A percentile compares a stretch with the other conserved stretches of the same genome.
Evolutionary conservation across 257 asterid species (phyloP).

Genomic region (Verbena officinalis): DNA sequence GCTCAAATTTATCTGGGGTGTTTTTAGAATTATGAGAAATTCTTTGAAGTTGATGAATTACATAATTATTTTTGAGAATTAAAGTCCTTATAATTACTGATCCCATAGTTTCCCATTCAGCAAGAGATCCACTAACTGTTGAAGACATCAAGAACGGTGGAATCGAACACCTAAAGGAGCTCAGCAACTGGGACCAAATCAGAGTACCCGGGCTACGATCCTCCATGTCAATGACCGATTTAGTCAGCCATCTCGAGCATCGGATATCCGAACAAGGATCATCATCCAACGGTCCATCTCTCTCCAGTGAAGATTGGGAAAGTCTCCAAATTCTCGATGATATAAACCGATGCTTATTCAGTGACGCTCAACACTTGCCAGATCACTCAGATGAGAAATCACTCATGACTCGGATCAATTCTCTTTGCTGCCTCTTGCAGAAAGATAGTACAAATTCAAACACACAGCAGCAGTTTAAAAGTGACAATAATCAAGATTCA

Average conservation of each 20-base stretch:
- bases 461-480: constrained; percentile 18
- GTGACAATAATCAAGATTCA: constrained; percentile 32
- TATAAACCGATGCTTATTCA: constrained; percentile 67
- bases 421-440: constrained; percentile 94
- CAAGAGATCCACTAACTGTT: constrained; percentile 41
- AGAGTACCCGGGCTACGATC: constrained; percentile 72
- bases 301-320: constrained; percentile 76
- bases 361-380: constrained; percentile 55
- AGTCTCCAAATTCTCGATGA: constrained; percentile 73
- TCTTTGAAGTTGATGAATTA: background rate
- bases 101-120: constrained; percentile 34
- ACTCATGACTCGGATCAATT: constrained; percentile 85
- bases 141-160: constrained; percentile 53
- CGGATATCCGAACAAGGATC: constrained; percentile 77
- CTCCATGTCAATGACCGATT: constrained; percentile 92
- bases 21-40: background rate
- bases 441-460: constrained; percentile 55
- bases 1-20: background rate
- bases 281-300: constrained; percentile 44
- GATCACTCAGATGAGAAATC: constrained; percentile 68
- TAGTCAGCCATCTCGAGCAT: constrained; percentile 85
- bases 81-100: background rate
- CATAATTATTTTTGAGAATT: background rate
- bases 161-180: constrained; percentile 58
- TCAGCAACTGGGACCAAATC: constrained; percentile 76